Percentiles rank a stretch among this genome's conserved stretches.
Conservation (phyloP, 2,329 filamentous ascomycete genomes). For the Calonectria henricotiae region DNA sequence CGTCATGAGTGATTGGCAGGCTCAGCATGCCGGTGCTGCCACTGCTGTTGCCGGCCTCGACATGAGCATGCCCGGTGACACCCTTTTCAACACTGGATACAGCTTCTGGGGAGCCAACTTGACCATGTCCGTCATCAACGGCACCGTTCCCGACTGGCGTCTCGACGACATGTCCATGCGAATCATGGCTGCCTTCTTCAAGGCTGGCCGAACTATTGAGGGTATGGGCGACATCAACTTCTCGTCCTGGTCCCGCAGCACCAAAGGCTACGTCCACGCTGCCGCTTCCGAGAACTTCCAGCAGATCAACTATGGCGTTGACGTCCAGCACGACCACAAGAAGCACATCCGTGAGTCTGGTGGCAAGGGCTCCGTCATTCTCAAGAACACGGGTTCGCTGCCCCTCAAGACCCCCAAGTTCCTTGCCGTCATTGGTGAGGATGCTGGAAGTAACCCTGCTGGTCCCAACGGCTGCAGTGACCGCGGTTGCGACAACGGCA, state of each 20-base stretch:
- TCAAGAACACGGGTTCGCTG: constrained; percentile 87
- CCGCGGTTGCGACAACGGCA: constrained; percentile 74
- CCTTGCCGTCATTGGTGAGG: constrained; percentile 85
- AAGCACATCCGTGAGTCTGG: constrained; percentile 82
- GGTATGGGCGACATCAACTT: constrained; percentile 80
- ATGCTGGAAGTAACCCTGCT: constrained; percentile 81
- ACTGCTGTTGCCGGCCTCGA: constrained; percentile 83
- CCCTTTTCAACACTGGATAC: constrained; percentile 79
- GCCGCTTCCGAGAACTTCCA: constrained; percentile 75
- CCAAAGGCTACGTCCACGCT: constrained; percentile 79
- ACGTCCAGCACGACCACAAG: constrained; percentile 85
- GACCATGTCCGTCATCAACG: constrained; percentile 90
- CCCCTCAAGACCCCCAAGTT: constrained; percentile 86
- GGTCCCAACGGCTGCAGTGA: constrained; percentile 88
- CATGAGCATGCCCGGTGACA: constrained; percentile 93
- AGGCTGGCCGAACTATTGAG: constrained; percentile 72
- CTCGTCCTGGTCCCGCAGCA: constrained; percentile 87
- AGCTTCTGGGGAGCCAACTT: constrained; percentile 91
- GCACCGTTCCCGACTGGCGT: constrained; percentile 88
- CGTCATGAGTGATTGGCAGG: constrained; percentile 86
- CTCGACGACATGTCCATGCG: constrained; percentile 94
- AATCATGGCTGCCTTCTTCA: constrained; percentile 82
- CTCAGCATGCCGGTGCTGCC: constrained; percentile 79
- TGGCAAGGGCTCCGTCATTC: constrained; percentile 86
- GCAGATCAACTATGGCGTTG: constrained; percentile 85